Base-by-base conservation (phyloP, 1,284 basidiomycete genomes). In the Amylostereum areolatum region DNA sequence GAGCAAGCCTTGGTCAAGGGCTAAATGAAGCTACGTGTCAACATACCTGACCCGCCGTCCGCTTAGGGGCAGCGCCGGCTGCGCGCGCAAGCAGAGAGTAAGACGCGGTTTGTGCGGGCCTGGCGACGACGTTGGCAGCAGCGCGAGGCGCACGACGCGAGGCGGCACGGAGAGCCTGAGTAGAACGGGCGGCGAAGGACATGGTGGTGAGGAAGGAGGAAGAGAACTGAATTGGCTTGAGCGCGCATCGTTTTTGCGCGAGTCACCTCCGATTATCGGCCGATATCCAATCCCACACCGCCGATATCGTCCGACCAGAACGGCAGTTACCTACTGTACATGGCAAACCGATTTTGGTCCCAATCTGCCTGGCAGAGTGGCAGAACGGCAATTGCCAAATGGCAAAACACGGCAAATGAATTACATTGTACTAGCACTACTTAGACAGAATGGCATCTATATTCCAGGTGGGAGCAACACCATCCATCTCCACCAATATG, bases 21-120 rank as follows among this genome's bases (percentile, higher is more conserved):
- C 45, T 5, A 51, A 43, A 18, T 51, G 24, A 6, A 9, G 39
- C 12, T 52, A 53, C 47, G 58, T 49, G 33, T 10, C 28, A 10
- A 46, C 36, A 9, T 25, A 51, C 50, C 46, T 48, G 48, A 41
- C 50, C 53, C 44, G 59, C 39, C 27, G 65, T 62, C 57, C 70
- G 71, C 37, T 70, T 59, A 31, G 64, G 63, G 31, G 71, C 62
- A 9, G 73, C 65, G 52, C 66, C 70, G 48, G 70, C 70, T 49
- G 65, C 71, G 56, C 80, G 77, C 44, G 85, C 77, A 50, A 91
- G 75, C 54, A 89, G 69, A 42, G 90, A 89, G 71, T 86, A 90
- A 40, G 83, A 81, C n/a, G 81, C 86, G 47, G 70, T 66, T 61
- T 78, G 73, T 29, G 73, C 64, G 47, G 70, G 65, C 59, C 66